Base-by-base conservation (phyloP, 768 basidiomycete genomes). In the Kwoniella pini region DNA sequence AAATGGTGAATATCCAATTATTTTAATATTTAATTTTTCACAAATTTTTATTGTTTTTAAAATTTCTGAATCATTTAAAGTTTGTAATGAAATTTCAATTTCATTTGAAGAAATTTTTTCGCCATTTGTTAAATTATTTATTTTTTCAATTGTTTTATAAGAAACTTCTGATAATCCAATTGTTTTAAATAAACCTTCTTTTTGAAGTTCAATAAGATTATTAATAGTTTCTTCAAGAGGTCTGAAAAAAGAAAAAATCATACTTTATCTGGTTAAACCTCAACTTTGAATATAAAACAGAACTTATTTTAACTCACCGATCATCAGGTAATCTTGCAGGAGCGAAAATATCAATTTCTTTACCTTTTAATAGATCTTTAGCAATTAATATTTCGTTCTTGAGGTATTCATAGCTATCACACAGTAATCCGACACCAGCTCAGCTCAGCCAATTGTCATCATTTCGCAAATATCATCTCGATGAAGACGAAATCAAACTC, bases 51-150 rank as follows among this genome's bases (percentile, higher is more conserved):
- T 27, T 12, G 11, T 80, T 0, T 81, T 82, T 6, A 86, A 81
- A 60, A 86, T 85, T 43, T 79, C 73, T 3, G 83, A 81, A 0
- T 84, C 80, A 0, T 80, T 81, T 52, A 86, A 81, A 4, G 86
- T 85, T 7, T 69, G 70, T 28, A 66, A 81, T 5, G 83, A 80
- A 55, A 85, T 80, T 26, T 80, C 79, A 48, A 87, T 84, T 70
- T 88, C 86, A 1, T 85, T 85, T 15, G 82, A 80, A 10, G 83
- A 80, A 48, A 87, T 81, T 1, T 84, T 84, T 46, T 82, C 78
- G 4, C 85, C 79, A 15, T 36, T 36, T 4, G 73, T 68, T 22
- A 46, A 22, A 6, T 24, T 10, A 54, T 79, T 67, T 0, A 80
- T 83, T 40, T 63, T 65, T 4, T 76, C 63, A 7, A 88, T 76